Base-by-base conservation (phyloP, 805 yeast genomes). In the Candida easanensis region DNA sequence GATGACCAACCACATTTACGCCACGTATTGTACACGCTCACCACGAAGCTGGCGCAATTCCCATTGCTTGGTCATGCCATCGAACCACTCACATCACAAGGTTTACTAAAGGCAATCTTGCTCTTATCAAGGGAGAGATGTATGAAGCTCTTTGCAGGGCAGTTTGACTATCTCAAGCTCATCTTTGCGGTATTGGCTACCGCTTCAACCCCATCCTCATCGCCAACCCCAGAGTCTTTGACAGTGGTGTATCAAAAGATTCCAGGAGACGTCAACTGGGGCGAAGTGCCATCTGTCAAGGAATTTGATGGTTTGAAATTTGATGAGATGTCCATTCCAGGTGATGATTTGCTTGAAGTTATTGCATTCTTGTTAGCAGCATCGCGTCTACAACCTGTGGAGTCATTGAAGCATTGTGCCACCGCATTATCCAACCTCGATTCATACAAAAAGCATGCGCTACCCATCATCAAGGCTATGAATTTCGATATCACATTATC, bases 281-380 rank as follows among this genome's bases (percentile, higher is more conserved):
- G 39, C 39, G 61, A 52, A 3, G 53, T 71, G 4, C 69, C 69
- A 0, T 48, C 64, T 7, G 61, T 79, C 4, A 63, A 68, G 41
- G 56, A 62, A 2, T 72, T 66, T 51, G 82, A 79, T 55, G 65
- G 62, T 3, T 55, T 74, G 11, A 70, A 73, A n/a, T 38, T 72
- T 0, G 61, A 65, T 0, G 51, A 61, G 2, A 44, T 73, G 30
- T 46, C 51, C 2, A 46, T 82, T 1, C 54, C 71, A 0, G 79
- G 77, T 0, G 40, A 53, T 0, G 69, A 68, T 5, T 45, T 83
- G 25, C 61, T 66, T 3, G 65, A 65, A 5, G 36, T 84, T 2
- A 39, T 83, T 10, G 66, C 82, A 0, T 73, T 83, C 46, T 46
- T 75, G 17, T 63, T 84, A 25, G 49, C 76, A 0, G 53, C 79